Base-by-base conservation (phyloP, 2,329 filamentous ascomycete genomes). In the Intubia oerlemansii region DNA sequence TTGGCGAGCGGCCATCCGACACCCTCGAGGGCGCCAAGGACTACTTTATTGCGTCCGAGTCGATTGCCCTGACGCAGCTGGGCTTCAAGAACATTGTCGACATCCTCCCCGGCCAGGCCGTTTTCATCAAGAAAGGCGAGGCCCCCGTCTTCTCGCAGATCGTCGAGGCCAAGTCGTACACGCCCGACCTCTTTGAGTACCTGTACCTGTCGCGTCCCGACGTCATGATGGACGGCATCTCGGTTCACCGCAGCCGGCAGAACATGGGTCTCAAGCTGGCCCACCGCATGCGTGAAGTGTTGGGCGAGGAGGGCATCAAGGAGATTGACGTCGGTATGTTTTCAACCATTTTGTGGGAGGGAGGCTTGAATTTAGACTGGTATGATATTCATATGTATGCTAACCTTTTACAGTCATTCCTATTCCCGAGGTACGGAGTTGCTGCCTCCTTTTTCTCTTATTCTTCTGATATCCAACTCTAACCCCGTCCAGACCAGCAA, bases 41-140 rank as follows among this genome's bases (percentile, higher is more conserved):
- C 5, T 92, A 90, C 54, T 81, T 92, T 64, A 67, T 92, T 57
- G 80, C 81, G 1, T 91, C 81, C 0, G 82, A 92, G 50, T 85
- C 76, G 7, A 71, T 92, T 28, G 82, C 81, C 7, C 56, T 92
- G 26, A 65, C 65, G 25, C 80, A 90, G 47, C 70, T 85, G 27
- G 80, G 80, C 11, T 91, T 88, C 53, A 57, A 50, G 19, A 59
- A 81, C 43, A 73, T 90, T 40, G 52, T 62, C 22, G 77, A 92
- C 43, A 77, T 92, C 37, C 53, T 73, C 30, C 81, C 82, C 0
- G 82, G 84, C 14, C 66, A 91, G 51, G 81, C 39, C 14, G 39
- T 41, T 13, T 41, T 41, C 25, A 35, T 90, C 36, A 59, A 74
- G 42, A 90, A 90, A 52, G 79, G 79, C 23, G 59, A 20, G 28